These are phyloP conservation scores for Gracilariopsis chorda DNA, from an alignment of 23 red algal species.

Conservation along the genomic window DNA sequence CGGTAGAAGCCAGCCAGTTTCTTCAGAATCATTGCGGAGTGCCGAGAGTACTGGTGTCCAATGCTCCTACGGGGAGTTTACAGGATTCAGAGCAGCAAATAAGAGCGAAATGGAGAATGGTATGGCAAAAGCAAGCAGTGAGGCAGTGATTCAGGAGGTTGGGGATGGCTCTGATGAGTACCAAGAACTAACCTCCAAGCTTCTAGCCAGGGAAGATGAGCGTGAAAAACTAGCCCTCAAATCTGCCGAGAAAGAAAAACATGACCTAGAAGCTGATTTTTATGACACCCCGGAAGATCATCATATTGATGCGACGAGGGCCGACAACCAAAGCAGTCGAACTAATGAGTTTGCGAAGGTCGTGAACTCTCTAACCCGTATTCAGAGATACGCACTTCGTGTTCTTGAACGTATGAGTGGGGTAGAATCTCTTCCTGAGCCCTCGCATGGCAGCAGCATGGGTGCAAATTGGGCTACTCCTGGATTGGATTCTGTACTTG, in stretches of 20 bases:
- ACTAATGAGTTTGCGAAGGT: neutral
- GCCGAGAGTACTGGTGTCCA: neutral
- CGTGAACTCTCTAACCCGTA: conserved; percentile 1
- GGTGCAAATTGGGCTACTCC: too few relatives aligned
- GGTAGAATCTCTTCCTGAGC: too few relatives aligned
- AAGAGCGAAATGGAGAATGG: neutral
- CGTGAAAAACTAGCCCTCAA: neutral
- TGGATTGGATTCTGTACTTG: too few relatives aligned
- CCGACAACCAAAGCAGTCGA: too few relatives aligned
- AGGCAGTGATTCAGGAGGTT: neutral
- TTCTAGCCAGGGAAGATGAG: conserved; percentile 31
- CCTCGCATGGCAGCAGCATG: too few relatives aligned
- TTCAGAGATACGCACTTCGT: conserved; percentile 51
- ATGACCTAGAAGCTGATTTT: conserved; percentile 12
- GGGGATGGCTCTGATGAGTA: neutral
- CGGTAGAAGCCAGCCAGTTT: neutral
- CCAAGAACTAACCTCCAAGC: conserved; percentile 1
- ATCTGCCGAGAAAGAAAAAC: conserved; percentile 14
- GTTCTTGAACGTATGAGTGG: conserved; percentile 28
- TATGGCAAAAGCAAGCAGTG: neutral
- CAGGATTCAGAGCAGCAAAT: neutral
- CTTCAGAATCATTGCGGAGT: neutral
- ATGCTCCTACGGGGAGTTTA: neutral
- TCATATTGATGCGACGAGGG: neutral
- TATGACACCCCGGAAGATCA: neutral